These are phyloP conservation scores for Gossypium mustelinum DNA, from an alignment of 345 rosid species.

Conservation along the genomic window DNA sequence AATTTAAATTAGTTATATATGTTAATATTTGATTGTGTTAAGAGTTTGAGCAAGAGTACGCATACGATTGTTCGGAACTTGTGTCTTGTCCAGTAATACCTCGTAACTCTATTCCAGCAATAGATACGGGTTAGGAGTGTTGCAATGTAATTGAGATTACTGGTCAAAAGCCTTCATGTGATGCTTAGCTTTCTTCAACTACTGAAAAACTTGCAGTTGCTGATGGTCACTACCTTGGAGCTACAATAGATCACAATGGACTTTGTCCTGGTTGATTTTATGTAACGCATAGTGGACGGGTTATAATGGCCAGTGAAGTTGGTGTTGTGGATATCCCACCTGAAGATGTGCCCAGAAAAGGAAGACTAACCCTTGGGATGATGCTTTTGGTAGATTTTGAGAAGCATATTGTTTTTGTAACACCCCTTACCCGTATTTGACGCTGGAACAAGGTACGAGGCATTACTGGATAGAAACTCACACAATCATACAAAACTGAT, in stretches of 20 bases:
- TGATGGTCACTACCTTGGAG: slow-evolving; percentile 96
- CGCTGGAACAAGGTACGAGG: too few relatives aligned
- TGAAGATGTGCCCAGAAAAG: slow-evolving; percentile 86
- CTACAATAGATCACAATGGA: slow-evolving; percentile 97
- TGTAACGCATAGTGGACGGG: slow-evolving; percentile 76
- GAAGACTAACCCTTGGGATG: slow-evolving; percentile 99
- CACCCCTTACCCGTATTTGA: too few relatives aligned
- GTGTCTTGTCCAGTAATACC: too few relatives aligned
- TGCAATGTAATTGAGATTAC: slow-evolving; percentile 25
- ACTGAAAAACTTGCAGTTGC: slow-evolving; percentile 57
- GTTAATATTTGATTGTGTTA: too few relatives aligned
- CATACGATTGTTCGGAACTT: too few relatives aligned
- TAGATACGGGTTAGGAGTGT: too few relatives aligned
- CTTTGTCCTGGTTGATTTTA: slow-evolving; percentile 97
- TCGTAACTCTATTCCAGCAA: too few relatives aligned
- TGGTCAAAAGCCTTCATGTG: not conserved
- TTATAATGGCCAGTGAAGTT: slow-evolving; percentile 97
- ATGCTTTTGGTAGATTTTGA: slow-evolving; percentile 99
- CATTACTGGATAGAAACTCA: too few relatives aligned
- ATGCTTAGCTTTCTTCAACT: not conserved
- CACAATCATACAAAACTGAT: too few relatives aligned
- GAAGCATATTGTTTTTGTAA: slow-evolving; percentile 69
- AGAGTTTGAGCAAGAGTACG: too few relatives aligned
- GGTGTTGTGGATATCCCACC: slow-evolving; percentile 95
- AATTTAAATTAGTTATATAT: too few relatives aligned